Base-by-base conservation (phyloP, 306 rosid genomes). In the Rubus idaeus region DNA sequence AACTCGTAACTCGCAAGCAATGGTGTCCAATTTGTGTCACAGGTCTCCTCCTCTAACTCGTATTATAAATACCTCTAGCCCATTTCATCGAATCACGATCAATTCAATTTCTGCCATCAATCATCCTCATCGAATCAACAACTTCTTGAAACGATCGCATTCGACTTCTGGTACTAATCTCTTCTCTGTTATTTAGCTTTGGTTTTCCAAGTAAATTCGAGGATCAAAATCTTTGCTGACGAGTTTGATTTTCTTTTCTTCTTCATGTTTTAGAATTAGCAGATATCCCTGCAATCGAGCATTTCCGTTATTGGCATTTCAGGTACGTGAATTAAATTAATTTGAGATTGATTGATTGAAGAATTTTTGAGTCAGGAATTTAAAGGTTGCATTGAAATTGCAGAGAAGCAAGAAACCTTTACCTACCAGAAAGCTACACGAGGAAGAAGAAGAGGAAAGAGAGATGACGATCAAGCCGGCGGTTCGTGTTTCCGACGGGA, bases 391-490 rank as follows among this genome's bases (percentile, higher is more conserved):
- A 3, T 42, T 71, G n/a, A 5, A 69, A 53, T 84, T 70, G 65
- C 84, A 90, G 98, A 77, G 42, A 78, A 69, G 16, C 13, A 67
- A 76, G 51, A 23, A 5, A 1, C 41, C 61, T 41, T 23, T 56
- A 47, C 42, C 67, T 8, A 23, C 40, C 1, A 67, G 70, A 58
- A 66, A 80, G 41, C 12, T 76, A 56, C 2, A 0, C 35, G 35
- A 30, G 35, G 35, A 30, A 1, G 75, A 50, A 61, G 68, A 44
- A 55, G 70, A n/a, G n/a, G n/a, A 4, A 0, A 79, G 58, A 62
- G 76, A 74, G 53, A 94, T 95, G 99, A 95, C 99, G 44, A 95
- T 95, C 76, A 95, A 86, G 69, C 86, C 84, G 26, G 80, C 83
- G 7, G 82, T 95, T 64, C 81, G 92, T 39, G 84, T 92, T 62